Conservation (phyloP, 768 basidiomycete genomes). For the Lyophyllum atratum region DNA sequence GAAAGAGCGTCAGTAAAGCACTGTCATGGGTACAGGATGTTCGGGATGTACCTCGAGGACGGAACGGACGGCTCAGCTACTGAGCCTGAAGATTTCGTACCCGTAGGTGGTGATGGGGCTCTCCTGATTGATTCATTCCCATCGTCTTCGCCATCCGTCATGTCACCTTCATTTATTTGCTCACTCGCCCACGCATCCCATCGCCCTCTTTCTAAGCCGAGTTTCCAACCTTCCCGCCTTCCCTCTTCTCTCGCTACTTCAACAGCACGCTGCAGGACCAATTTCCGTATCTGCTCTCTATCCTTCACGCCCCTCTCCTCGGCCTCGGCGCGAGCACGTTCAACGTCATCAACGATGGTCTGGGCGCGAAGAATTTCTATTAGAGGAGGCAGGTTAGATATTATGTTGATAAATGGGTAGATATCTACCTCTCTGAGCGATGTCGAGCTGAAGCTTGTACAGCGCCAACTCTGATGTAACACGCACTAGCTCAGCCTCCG, state of each 20-base stretch:
- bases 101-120: not conserved
- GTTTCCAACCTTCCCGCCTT: slow-evolving; percentile 48
- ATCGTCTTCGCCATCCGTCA: not conserved
- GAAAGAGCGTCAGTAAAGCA: not conserved
- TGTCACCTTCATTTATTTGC: slow-evolving; percentile 7
- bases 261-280: slow-evolving; percentile 48
- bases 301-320: slow-evolving; percentile 47
- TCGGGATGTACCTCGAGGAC: not conserved
- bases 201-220: slow-evolving; percentile 40
- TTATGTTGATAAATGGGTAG: not conserved
- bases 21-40: not conserved
- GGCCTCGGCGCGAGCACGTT: slow-evolving; percentile 49
- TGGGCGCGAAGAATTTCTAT: slow-evolving; percentile 58
- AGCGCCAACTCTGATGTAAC: slow-evolving; percentile 50
- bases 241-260: slow-evolving; percentile 58
- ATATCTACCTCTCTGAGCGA: slow-evolving; percentile 49
- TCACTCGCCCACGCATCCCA: slow-evolving; percentile 8
- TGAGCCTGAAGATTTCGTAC: not conserved
- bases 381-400: not conserved
- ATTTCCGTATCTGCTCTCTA: slow-evolving; percentile 44
- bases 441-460: slow-evolving; percentile 59
- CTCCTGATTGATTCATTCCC: not conserved
- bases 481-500: slow-evolving; percentile 32
- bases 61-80: not conserved
- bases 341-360: slow-evolving; percentile 47